These are phyloP conservation scores for Sclerotinia nivalis DNA, from an alignment of 2,329 filamentous ascomycete species.

Conservation along the genomic window DNA sequence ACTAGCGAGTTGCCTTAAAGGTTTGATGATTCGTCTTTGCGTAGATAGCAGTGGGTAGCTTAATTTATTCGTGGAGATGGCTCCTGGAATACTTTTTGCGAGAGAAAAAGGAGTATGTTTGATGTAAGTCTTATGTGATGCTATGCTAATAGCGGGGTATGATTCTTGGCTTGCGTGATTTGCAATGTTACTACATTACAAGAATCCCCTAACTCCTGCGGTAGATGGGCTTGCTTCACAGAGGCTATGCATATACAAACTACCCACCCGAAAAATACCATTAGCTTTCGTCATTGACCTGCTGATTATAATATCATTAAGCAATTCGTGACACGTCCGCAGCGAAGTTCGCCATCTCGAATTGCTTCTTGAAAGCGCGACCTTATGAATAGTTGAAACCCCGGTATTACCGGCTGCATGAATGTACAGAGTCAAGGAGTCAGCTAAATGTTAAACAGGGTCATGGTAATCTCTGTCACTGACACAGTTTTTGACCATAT, in stretches of 20 bases:
- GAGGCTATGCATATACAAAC: too few relatives aligned
- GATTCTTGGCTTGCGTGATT: background rate
- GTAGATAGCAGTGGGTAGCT: background rate
- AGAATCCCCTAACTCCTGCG: background rate
- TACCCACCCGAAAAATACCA: too few relatives aligned
- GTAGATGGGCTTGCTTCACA: background rate
- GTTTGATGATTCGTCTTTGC: background rate
- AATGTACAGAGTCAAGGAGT: slow-evolving; percentile 18
- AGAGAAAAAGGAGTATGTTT: background rate
- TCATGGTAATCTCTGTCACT: slow-evolving; percentile 27
- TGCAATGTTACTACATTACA: background rate
- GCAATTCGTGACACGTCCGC: too few relatives aligned
- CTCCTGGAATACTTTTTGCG: background rate
- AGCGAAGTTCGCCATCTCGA: too few relatives aligned
- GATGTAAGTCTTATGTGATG: too few relatives aligned
- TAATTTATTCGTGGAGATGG: background rate
- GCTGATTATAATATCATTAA: too few relatives aligned
- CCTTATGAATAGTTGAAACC: background rate
- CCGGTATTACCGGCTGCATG: background rate
- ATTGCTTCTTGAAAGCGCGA: background rate
- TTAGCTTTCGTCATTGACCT: too few relatives aligned
- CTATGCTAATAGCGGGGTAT: background rate
- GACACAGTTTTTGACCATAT: slow-evolving; percentile 27
- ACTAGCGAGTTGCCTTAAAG: background rate
- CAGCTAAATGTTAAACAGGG: slow-evolving; percentile 21